Evolutionary conservation across 192 early-diverging fungal genomes (phyloP).

Genomic region (Coemansia sp.): DNA sequence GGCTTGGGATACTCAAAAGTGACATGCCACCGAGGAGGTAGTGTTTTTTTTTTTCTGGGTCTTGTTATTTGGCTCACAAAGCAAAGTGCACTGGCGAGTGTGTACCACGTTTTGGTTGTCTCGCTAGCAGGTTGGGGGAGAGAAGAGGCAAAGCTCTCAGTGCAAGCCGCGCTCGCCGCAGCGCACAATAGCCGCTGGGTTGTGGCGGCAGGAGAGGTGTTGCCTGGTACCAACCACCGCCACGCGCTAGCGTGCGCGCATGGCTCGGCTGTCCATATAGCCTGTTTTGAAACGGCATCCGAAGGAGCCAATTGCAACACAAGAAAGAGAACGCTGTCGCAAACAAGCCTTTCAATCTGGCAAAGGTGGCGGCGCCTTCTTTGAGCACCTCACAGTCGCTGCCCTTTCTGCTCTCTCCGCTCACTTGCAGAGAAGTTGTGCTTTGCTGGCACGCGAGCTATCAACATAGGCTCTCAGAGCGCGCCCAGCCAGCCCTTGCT

Average conservation of each 20-base stretch:
- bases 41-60: too few species aligned
- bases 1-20: too few species aligned
- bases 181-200: background rate
- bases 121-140: too few species aligned
- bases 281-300: background rate
- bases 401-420: background rate
- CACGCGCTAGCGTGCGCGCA: background rate
- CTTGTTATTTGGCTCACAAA: too few species aligned
- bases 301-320: background rate
- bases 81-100: too few species aligned
- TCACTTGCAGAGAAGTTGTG: background rate
- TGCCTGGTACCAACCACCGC: background rate
- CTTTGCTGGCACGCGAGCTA: background rate
- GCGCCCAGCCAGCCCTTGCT: too few species aligned
- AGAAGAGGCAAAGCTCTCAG: background rate
- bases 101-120: too few species aligned
- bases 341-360: background rate
- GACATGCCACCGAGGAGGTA: too few species aligned
- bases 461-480: background rate
- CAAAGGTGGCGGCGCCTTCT: background rate
- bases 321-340: background rate
- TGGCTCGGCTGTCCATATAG: background rate
- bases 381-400: background rate
- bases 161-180: too few species aligned
- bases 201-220: background rate